phyloP scores from a whole-genome alignment of 306 rosid species.

The Sechiopsis laciniata region DNA sequence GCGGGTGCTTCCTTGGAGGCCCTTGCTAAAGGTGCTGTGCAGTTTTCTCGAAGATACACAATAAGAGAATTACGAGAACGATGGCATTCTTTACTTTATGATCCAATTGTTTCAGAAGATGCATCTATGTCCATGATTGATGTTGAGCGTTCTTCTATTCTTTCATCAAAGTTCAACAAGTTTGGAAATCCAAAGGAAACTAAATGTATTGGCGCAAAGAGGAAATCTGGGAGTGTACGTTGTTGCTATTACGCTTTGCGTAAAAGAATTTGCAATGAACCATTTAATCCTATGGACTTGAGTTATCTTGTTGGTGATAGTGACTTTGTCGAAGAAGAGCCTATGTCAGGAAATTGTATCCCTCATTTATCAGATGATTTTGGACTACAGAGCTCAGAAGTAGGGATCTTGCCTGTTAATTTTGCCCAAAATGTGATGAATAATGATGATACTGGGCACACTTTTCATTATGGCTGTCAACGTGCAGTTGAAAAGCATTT shows the following conservation, averaged over 20 bases:
- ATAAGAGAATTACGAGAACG: constrained; percentile 70
- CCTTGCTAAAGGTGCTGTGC: constrained; percentile 95
- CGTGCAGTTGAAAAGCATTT: constrained; percentile 41
- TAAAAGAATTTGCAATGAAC: constrained; percentile 53
- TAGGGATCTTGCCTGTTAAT: constrained; percentile 32
- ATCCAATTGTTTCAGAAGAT: constrained; percentile 51
- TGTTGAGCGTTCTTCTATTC: constrained; percentile 41
- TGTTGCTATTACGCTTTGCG: constrained; percentile 60
- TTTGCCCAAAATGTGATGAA: constrained; percentile 49
- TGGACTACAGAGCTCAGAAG: constrained; percentile 39
- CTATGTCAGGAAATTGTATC: constrained; percentile 38
- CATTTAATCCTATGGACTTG: constrained; percentile 43
- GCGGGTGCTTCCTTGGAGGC: constrained; percentile 97
- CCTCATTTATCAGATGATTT: constrained; percentile 40
- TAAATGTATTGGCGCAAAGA: constrained; percentile 44
- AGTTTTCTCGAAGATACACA: constrained; percentile 70
- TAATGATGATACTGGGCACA: constrained; percentile 25
- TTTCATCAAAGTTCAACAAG: constrained; percentile 41
- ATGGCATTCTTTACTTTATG: constrained; percentile 75
- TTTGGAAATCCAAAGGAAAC: constrained; percentile 47
- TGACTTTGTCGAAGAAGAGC: constrained; percentile 32
- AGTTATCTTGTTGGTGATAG: constrained; percentile 52
- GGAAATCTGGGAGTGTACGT: constrained; percentile 60
- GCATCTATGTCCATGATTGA: constrained; percentile 50
- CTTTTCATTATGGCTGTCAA: constrained; percentile 40